These are phyloP conservation scores for Alloteropsis angusta DNA, from an alignment of 202 grass and related monocot genomes.

Conservation along the genomic window DNA sequence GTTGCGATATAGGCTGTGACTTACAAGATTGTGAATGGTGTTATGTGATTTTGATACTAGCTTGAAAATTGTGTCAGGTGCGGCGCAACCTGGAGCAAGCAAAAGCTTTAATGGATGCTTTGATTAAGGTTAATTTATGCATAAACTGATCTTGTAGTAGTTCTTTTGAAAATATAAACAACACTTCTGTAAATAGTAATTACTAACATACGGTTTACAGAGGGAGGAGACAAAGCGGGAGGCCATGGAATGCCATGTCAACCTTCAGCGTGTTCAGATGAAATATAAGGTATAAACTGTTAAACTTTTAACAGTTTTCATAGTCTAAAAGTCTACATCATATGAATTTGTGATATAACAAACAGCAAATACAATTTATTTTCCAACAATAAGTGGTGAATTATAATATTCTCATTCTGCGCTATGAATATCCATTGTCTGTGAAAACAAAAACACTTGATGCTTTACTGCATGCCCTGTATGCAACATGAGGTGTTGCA, in stretches of 20 bases:
- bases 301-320: background rate
- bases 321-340: no score
- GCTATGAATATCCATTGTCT: no score
- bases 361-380: no score
- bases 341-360: no score
- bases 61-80: slow-evolving; percentile 59
- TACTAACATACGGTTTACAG: slow-evolving; percentile 38
- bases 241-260: slow-evolving; percentile 69
- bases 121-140: slow-evolving; percentile 74
- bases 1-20: background rate
- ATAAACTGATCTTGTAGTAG: slow-evolving; percentile 2
- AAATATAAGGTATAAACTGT: slow-evolving; percentile 68
- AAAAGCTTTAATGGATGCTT: slow-evolving; percentile 70
- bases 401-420: no score
- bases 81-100: slow-evolving; percentile 92
- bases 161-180: slow-evolving; percentile 5
- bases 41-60: background rate
- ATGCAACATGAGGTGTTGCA: no score
- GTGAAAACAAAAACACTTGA: no score
- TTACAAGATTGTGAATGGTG: background rate
- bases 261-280: slow-evolving; percentile 80
- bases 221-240: slow-evolving; percentile 95
- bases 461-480: no score
- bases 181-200: slow-evolving; percentile 9
- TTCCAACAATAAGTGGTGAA: no score